These are phyloP conservation scores for Juglanconis oblonga DNA, from an alignment of 2,329 filamentous ascomycete genomes.

Conservation along the genomic window DNA sequence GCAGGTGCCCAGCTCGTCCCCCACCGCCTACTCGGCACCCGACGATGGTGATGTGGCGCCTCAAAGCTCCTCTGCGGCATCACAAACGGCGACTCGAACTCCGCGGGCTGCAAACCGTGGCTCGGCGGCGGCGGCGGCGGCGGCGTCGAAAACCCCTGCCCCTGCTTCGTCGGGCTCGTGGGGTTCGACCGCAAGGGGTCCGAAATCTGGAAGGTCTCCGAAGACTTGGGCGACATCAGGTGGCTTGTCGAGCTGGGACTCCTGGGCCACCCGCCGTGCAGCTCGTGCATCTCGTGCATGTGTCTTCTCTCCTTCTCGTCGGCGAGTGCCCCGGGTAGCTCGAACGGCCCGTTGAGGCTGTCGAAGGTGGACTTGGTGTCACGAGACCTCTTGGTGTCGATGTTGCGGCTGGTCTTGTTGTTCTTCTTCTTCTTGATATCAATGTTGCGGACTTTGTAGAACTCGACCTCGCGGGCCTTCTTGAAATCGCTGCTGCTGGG, in stretches of 20 bases:
- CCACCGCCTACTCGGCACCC: not conserved
- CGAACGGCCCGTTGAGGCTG: constrained; percentile 13
- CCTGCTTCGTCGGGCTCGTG: not conserved
- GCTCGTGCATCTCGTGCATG: not conserved
- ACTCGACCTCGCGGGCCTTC: not conserved
- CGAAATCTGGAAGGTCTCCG: not conserved
- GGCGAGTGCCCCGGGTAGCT: constrained; percentile 1
- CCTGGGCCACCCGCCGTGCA: not conserved
- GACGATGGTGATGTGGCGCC: not conserved
- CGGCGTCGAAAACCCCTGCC: not conserved
- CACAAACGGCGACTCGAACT: constrained; percentile 10
- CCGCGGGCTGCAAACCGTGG: constrained; percentile 11
- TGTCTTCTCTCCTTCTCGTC: constrained; percentile 1
- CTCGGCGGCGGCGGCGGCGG: constrained; percentile 9
- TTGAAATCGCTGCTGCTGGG: constrained; percentile 4
- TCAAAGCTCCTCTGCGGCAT: not conserved
- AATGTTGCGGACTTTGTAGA: not conserved
- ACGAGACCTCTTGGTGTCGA: not conserved
- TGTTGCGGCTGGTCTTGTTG: not conserved
- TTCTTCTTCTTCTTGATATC: not conserved
- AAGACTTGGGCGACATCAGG: not conserved
- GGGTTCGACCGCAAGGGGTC: constrained; percentile 1
- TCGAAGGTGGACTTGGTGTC: constrained; percentile 4
- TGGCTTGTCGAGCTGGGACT: constrained; percentile 2
- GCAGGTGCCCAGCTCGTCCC: constrained; percentile 2